A percentile compares a stretch with the other conserved stretches of the same genome.
These are phyloP conservation scores for Carex cristatella DNA, from an alignment of 176 grass and related monocot genomes.

Conservation along the genomic window DNA sequence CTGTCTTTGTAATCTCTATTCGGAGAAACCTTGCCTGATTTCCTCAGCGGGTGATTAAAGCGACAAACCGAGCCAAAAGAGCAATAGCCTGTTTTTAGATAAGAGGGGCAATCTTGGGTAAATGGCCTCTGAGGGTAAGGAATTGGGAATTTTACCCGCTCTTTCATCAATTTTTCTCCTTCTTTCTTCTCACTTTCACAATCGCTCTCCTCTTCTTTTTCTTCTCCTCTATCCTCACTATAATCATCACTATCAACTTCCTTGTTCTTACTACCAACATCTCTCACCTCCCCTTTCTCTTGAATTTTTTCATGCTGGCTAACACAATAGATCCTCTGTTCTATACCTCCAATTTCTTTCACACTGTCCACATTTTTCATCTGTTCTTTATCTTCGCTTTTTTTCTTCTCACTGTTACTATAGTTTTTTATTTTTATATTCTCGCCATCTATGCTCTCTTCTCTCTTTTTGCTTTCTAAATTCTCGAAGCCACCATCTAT, in stretches of 20 bases:
- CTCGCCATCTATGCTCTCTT: not conserved
- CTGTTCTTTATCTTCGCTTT: not conserved
- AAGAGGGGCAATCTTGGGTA: not conserved
- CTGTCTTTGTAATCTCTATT: not conserved
- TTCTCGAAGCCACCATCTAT: not conserved
- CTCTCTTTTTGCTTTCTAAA: not conserved
- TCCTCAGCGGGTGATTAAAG: conserved; percentile 12
- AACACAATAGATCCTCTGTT: not conserved
- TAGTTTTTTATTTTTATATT: not conserved
- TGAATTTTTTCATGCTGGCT: not conserved
- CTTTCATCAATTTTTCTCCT: not conserved
- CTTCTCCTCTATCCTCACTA: not conserved
- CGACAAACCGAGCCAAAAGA: not conserved
- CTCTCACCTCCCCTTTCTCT: not conserved
- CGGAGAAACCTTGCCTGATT: not conserved
- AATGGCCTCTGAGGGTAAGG: not conserved
- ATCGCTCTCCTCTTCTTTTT: not conserved
- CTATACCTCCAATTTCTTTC: not conserved
- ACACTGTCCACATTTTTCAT: not conserved
- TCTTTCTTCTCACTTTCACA: not conserved
- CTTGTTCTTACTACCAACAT: not conserved
- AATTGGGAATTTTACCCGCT: not conserved
- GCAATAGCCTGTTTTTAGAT: conserved; percentile 7
- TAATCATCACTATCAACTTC: not conserved
- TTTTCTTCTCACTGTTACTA: not conserved